Percentiles rank a stretch among this genome's conserved stretches.
Evolutionary conservation across 2,329 filamentous ascomycete genomes (phyloP).

Genomic region (Calonectria fujianensis): DNA sequence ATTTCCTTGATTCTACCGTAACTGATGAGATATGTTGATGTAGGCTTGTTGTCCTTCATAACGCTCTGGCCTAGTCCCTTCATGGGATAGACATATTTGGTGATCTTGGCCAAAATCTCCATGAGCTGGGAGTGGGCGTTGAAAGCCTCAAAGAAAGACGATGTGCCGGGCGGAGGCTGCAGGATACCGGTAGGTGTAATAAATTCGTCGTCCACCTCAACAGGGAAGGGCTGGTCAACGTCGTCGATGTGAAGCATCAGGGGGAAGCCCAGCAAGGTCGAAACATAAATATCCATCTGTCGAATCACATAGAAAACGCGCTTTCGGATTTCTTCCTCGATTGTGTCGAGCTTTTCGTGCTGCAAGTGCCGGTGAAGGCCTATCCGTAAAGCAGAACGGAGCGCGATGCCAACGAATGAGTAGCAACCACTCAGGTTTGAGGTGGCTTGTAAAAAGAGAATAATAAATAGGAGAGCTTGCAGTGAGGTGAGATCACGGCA

Average conservation of each 20-base stretch:
- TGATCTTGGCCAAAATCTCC: constrained; percentile 78
- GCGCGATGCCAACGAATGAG: constrained; percentile 85
- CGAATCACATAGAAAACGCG: constrained; percentile 81
- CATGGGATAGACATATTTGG: constrained; percentile 79
- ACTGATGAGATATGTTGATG: constrained; percentile 77
- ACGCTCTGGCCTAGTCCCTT: constrained; percentile 72
- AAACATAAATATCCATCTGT: constrained; percentile 83
- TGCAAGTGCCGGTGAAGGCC: constrained; percentile 85
- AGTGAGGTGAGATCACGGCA: constrained; percentile 85
- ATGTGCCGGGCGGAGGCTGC: constrained; percentile 72
- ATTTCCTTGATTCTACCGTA: constrained; percentile 79
- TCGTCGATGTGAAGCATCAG: constrained; percentile 78
- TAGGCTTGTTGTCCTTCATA: constrained; percentile 64
- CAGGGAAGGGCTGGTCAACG: constrained; percentile 79
- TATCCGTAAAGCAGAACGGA: constrained; percentile 84
- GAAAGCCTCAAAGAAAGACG: constrained; percentile 78
- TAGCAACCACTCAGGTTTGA: constrained; percentile 88
- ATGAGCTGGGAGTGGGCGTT: constrained; percentile 80
- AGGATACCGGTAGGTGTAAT: constrained; percentile 76
- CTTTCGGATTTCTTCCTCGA: constrained; percentile 78
- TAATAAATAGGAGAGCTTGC: constrained; percentile 86
- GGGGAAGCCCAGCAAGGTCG: constrained; percentile 80
- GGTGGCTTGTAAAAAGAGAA: constrained; percentile 86
- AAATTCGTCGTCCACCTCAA: constrained; percentile 80
- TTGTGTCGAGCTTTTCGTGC: constrained; percentile 76